Evolutionary conservation across 2,329 filamentous ascomycete species (phyloP).

Genomic region (Arthrobotrys entomopaga): DNA sequence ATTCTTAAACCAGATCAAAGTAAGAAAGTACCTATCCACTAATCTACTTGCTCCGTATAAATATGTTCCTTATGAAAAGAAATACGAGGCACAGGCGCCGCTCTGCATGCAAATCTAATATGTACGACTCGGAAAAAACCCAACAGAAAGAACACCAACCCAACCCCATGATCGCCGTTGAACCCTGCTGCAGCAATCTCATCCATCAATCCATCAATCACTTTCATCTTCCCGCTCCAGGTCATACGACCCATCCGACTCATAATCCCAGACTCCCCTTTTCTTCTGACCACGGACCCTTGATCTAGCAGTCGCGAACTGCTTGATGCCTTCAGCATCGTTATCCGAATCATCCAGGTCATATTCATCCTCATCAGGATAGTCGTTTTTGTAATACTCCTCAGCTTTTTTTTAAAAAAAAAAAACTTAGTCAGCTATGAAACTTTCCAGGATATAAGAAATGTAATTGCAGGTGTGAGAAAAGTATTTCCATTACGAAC

Average conservation of each 20-base stretch:
- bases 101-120: background rate
- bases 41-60: background rate
- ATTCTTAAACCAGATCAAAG: constrained; percentile 43
- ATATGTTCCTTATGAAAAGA: background rate
- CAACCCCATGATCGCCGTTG: constrained; percentile 19
- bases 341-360: constrained; percentile 56
- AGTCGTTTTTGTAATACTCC: constrained; percentile 59
- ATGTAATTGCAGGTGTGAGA: background rate
- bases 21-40: background rate
- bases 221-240: constrained; percentile 50
- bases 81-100: constrained; percentile 1
- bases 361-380: constrained; percentile 58
- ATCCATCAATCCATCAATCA: constrained; percentile 23
- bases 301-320: constrained; percentile 16
- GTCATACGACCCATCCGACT: constrained; percentile 53
- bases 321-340: constrained; percentile 40
- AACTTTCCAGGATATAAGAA: constrained; percentile 7
- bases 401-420: constrained; percentile 51
- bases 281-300: constrained; percentile 51
- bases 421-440: constrained; percentile 21
- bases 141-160: background rate
- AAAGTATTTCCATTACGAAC: constrained; percentile 31
- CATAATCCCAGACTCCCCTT: constrained; percentile 50
- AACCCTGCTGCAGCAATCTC: constrained; percentile 23
- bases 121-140: background rate